Conservation (phyloP, 345 rosid genomes). For the Excoecaria cochinchinensis region DNA sequence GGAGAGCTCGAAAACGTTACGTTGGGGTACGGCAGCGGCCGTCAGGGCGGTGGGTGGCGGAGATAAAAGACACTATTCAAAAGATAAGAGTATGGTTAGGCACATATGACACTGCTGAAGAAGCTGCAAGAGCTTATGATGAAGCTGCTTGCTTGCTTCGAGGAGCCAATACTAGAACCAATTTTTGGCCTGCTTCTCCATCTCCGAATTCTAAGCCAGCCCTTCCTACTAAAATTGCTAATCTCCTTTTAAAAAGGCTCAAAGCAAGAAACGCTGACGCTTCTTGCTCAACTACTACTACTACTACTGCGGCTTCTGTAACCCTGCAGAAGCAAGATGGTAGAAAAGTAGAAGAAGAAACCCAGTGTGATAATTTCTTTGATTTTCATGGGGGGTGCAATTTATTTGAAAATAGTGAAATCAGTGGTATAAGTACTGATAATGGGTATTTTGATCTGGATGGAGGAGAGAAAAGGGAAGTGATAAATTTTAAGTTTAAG, state of each 20-base stretch:
- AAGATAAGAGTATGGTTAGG: slow-evolving; percentile 58
- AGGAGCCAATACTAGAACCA: slow-evolving; percentile 51
- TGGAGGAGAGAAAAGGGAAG: not conserved
- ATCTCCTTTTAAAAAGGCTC: slow-evolving; percentile 41
- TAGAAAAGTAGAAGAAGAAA: slow-evolving; percentile 6
- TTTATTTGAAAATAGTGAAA: not conserved
- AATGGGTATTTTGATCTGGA: slow-evolving; percentile 13
- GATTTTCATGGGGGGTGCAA: slow-evolving; percentile 15
- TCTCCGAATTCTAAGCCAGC: slow-evolving; percentile 32
- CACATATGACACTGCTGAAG: slow-evolving; percentile 49
- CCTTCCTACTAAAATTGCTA: slow-evolving; percentile 42
- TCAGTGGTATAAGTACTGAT: not conserved
- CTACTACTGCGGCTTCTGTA: not conserved
- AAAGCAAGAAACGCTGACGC: slow-evolving; percentile 21
- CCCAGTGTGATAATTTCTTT: slow-evolving; percentile 23
- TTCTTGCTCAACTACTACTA: not conserved
- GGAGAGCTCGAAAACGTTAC: slow-evolving; percentile 38
- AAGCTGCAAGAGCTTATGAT: slow-evolving; percentile 57
- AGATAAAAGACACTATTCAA: slow-evolving; percentile 52
- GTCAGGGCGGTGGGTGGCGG: slow-evolving; percentile 52
- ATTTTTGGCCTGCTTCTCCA: slow-evolving; percentile 40
- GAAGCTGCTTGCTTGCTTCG: slow-evolving; percentile 56
- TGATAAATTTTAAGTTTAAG: slow-evolving; percentile 27
- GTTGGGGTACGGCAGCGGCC: slow-evolving; percentile 54
- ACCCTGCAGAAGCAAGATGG: slow-evolving; percentile 11